Percentiles rank a stretch among this genome's conserved stretches.
phyloP scores from a whole-genome alignment of 345 rosid genomes.

The Citrus trifoliata region DNA sequence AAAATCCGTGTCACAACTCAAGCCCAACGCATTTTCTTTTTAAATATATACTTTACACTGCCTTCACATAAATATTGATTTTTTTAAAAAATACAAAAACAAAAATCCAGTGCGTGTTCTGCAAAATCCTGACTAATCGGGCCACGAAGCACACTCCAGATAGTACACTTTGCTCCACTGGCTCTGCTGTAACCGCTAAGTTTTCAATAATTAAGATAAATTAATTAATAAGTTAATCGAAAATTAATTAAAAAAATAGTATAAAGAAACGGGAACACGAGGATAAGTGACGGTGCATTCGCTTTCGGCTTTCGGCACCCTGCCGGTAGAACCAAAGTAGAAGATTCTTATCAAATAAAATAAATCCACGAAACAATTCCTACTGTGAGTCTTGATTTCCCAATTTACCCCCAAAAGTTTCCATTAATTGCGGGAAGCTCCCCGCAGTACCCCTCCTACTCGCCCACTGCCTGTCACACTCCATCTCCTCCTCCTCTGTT shows the following conservation, averaged over 20 bases:
- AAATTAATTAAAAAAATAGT: background rate
- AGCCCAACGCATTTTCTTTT: too few relatives aligned
- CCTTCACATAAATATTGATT: too few relatives aligned
- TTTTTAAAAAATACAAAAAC: background rate
- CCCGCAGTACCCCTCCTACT: too few relatives aligned
- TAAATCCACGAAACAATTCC: background rate
- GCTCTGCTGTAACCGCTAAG: too few relatives aligned
- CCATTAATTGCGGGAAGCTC: background rate
- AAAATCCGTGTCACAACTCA: background rate
- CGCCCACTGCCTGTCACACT: background rate
- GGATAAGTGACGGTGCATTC: slow-evolving; percentile 2
- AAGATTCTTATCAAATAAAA: background rate
- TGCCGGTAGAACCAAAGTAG: background rate
- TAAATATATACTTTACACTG: too few relatives aligned
- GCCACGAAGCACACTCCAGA: background rate
- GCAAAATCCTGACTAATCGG: background rate
- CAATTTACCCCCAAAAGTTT: background rate
- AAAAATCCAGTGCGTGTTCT: background rate
- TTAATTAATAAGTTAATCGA: too few relatives aligned
- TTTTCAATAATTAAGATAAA: background rate
- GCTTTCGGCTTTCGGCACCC: background rate
- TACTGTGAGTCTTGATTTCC: background rate
- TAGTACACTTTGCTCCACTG: too few relatives aligned
- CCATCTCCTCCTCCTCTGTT: background rate
- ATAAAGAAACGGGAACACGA: background rate